Evolutionary conservation across 176 grass and related monocot species (phyloP).

Genomic region (Phyllostachys edulis): DNA sequence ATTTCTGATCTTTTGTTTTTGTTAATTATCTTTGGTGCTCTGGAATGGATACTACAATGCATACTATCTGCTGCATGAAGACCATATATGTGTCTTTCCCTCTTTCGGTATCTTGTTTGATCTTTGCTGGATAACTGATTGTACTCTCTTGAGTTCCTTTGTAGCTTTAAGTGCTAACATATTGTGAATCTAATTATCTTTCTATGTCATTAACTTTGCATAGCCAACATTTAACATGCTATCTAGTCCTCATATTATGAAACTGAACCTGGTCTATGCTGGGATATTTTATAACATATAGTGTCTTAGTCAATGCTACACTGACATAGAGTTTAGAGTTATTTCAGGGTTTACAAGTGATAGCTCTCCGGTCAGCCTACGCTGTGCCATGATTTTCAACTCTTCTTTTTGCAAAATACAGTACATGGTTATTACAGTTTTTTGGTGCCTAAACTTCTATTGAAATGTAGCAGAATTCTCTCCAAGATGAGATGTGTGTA

Average conservation of each 20-base stretch:
- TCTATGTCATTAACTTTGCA: neutral
- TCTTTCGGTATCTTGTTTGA: neutral
- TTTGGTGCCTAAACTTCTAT: neutral
- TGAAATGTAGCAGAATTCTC: neutral
- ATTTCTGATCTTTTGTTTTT: neutral
- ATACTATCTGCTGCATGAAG: slow-evolving; percentile 10
- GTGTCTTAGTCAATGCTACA: neutral
- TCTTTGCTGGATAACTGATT: neutral
- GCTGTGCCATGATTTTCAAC: neutral
- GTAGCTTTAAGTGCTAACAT: neutral
- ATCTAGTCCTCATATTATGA: neutral
- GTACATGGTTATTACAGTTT: too few species aligned
- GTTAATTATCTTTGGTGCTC: neutral
- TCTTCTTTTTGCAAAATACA: neutral
- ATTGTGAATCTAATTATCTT: neutral
- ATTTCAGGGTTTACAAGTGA: neutral
- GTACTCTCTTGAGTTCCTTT: neutral
- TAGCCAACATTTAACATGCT: neutral
- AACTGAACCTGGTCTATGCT: neutral
- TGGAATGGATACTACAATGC: slow-evolving; percentile 4
- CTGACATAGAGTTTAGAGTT: neutral
- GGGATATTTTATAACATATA: neutral
- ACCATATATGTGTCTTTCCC: neutral
- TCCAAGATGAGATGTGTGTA: neutral
- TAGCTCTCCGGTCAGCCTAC: neutral